Percentiles rank a stretch among this genome's conserved stretches.
phyloP scores from a whole-genome alignment of 352 stramenopile species.

The Phytophthora gonapodyides region DNA sequence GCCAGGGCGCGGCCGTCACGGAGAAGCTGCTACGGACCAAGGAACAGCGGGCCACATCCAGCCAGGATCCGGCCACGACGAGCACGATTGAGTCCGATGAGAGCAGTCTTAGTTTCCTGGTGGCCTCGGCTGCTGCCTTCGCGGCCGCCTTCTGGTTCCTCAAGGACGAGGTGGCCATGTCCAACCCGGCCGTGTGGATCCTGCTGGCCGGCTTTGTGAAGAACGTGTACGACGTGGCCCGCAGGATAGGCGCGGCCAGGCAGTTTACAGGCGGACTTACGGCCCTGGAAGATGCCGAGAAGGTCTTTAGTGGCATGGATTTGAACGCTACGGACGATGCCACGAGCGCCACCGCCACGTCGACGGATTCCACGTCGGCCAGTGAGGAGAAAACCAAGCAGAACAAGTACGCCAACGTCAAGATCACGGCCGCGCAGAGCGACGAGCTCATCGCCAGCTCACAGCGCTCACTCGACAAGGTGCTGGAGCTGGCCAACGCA shows the following conservation, averaged over 20 bases:
- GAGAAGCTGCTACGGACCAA: slow-evolving; percentile 29
- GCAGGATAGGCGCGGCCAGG: slow-evolving; percentile 31
- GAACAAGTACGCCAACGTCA: slow-evolving; percentile 41
- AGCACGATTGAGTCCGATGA: slow-evolving; percentile 12
- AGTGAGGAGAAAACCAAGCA: slow-evolving; percentile 22
- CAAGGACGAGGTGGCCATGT: slow-evolving; percentile 72
- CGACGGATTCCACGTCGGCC: background rate
- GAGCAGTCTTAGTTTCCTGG: slow-evolving; percentile 55
- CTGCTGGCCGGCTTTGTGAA: slow-evolving; percentile 70
- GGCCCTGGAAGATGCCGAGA: slow-evolving; percentile 39
- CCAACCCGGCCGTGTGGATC: slow-evolving; percentile 82
- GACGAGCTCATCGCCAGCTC: slow-evolving; percentile 56
- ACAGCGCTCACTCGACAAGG: slow-evolving; percentile 51
- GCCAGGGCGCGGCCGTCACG: slow-evolving; percentile 26
- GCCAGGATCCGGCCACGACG: background rate
- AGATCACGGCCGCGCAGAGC: slow-evolving; percentile 50
- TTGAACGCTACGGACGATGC: slow-evolving; percentile 26
- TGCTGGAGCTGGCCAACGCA: slow-evolving; percentile 55
- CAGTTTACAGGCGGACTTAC: slow-evolving; percentile 32
- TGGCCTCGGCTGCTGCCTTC: slow-evolving; percentile 66
- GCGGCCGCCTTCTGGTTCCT: slow-evolving; percentile 78
- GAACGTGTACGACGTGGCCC: slow-evolving; percentile 66
- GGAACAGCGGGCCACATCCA: background rate
- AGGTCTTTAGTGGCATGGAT: slow-evolving; percentile 49
- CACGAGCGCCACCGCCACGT: slow-evolving; percentile 5